Base-by-base conservation (phyloP, 108 stramenopile genomes). In the Parietichytrium sp. region DNA sequence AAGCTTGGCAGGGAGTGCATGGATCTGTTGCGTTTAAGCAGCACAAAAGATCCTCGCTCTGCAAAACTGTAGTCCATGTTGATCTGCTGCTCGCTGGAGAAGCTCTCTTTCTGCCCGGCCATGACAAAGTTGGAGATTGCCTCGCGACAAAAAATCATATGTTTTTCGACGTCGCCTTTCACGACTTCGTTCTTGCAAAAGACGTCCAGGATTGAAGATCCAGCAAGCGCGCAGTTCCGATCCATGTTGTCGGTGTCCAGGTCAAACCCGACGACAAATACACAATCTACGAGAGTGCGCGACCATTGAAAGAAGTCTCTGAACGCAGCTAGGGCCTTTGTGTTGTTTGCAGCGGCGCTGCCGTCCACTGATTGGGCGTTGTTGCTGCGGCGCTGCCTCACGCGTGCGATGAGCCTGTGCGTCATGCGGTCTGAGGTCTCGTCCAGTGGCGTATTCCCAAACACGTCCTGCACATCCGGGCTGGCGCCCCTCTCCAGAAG, bases 401-500 rank as follows among this genome's bases (percentile, higher is more conserved):
- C 61, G 7, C 42, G 10, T 16, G 20, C 20, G 45, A 72, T 72
- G 20, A 72, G 6, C 20, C 42, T 16, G 23, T 72, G 61, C 38
- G 3, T 33, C 6, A 72, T 72, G 18, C 61, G 18, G 10, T 36
- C 42, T 0, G 6, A 10, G 15, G 61, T 45, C 1, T 33, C 61
- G 42, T 72, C 61, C 15, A 13, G 1, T 25, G 61, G 38, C 42
- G 36, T 72, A 12, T 20, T 10, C 20, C 61, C 61, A n/a, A 23
- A n/a, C 33, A 72, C 45, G 3, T 72, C 61, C 6, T 6, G 4
- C 10, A 72, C 20, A 6, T 72, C 61, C 8, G 61, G 18, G 61
- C 42, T 72, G 15, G 61, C 61, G 61, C 61, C 61, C 8, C 61
- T 10, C 42, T 72, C 61, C 2, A 72, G 33, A 0, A 72, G 61